phyloP scores from a whole-genome alignment of 2,329 filamentous ascomycete species.

The Alternaria sp. region DNA sequence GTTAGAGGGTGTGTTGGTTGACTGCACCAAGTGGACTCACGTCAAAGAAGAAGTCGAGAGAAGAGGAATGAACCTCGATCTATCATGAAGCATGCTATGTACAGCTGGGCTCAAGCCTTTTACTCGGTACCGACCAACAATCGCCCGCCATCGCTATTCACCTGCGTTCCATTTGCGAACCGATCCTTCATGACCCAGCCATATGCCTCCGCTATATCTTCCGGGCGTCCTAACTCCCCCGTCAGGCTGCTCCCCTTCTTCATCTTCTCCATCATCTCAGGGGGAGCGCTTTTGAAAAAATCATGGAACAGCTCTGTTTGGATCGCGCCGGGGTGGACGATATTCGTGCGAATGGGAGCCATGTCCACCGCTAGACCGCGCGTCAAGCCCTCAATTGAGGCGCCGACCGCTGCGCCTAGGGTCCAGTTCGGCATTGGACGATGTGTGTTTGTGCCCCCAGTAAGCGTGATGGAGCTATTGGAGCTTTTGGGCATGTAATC shows the following conservation, averaged over 20 bases:
- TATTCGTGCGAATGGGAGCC: conserved; percentile 52
- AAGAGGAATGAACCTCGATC: conserved; percentile 17
- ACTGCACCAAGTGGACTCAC: conserved; percentile 35
- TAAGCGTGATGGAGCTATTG: conserved; percentile 50
- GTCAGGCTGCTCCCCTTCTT: conserved; percentile 29
- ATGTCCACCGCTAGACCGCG: conserved; percentile 52
- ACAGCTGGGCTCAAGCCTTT: background rate
- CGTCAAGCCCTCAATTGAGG: conserved; percentile 41
- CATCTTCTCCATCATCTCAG: conserved; percentile 23
- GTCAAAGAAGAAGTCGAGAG: conserved; percentile 18
- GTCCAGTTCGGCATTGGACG: conserved; percentile 47
- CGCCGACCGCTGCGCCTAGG: conserved; percentile 32
- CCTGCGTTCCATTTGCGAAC: conserved; percentile 47
- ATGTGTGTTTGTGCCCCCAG: conserved; percentile 45
- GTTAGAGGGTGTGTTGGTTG: conserved; percentile 33
- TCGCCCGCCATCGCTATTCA: conserved; percentile 49
- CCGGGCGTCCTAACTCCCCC: conserved; percentile 30
- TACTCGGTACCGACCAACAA: conserved; percentile 24
- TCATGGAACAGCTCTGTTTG: conserved; percentile 50
- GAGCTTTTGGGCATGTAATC: conserved; percentile 42
- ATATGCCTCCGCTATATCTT: conserved; percentile 55
- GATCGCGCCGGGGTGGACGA: conserved; percentile 51
- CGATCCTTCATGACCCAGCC: conserved; percentile 53
- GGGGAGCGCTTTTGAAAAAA: conserved; percentile 19
- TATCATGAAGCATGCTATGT: background rate